Conservation (phyloP, 139 green algal species). For the Asterochloris sp. region DNA sequence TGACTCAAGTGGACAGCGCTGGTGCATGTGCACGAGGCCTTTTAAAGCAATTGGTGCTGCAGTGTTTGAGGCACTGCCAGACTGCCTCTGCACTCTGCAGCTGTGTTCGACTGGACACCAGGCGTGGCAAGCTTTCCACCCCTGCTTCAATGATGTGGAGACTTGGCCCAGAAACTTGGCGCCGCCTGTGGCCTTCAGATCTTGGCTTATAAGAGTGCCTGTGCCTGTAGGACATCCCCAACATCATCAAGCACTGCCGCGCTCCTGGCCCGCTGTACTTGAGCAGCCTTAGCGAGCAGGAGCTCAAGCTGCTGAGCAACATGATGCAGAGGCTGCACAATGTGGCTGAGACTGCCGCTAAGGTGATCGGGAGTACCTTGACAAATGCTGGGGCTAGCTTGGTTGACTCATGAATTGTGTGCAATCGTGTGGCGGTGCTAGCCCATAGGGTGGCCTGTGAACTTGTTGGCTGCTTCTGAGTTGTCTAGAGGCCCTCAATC, state of each 20-base stretch:
- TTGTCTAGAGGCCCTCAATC: neutral
- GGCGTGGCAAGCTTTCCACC: too few species aligned
- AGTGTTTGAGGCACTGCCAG: too few species aligned
- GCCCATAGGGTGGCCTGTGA: neutral
- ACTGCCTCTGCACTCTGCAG: too few species aligned
- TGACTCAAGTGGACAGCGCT: too few species aligned
- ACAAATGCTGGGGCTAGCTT: neutral
- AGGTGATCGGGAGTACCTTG: conserved; percentile 11
- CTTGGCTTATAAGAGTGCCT: too few species aligned
- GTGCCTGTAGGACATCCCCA: conserved; percentile 35
- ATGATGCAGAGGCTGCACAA: conserved; percentile 62
- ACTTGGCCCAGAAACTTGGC: too few species aligned
- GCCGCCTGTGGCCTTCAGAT: too few species aligned
- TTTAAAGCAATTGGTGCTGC: too few species aligned
- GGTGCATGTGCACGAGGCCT: too few species aligned
- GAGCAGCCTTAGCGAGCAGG: conserved; percentile 45
- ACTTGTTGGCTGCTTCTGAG: neutral
- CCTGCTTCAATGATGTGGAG: too few species aligned
- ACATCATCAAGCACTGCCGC: conserved; percentile 49
- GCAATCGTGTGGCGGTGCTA: neutral
- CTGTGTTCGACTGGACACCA: too few species aligned
- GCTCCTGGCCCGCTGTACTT: conserved; percentile 39
- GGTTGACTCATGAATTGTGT: neutral
- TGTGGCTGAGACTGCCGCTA: conserved; percentile 34
- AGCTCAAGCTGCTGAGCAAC: conserved; percentile 63